phyloP scores from a whole-genome alignment of 306 rosid species.

The Vicia villosa region DNA sequence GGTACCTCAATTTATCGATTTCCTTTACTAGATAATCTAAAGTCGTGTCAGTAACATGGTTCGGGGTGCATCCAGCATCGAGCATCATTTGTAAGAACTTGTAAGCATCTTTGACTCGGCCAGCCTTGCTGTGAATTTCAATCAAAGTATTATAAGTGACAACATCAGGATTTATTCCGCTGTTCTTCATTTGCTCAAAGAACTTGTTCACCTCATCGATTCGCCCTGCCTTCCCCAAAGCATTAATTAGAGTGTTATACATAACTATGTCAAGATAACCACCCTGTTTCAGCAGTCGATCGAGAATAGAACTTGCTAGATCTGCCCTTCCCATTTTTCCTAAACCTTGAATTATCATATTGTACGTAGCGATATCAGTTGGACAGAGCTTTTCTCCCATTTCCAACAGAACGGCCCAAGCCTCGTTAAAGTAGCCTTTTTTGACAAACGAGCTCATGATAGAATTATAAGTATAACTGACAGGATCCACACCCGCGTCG shows the following conservation, averaged over 20 bases:
- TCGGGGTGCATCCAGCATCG: conserved; percentile 83
- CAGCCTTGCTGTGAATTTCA: conserved; percentile 92
- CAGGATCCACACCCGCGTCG: conserved; percentile 70
- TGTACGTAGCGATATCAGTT: conserved; percentile 88
- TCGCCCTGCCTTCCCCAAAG: conserved; percentile 82
- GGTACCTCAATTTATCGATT: conserved; percentile 73
- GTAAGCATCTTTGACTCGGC: conserved; percentile 78
- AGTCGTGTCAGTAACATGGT: conserved; percentile 88
- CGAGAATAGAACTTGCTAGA: conserved; percentile 83
- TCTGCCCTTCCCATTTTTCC: conserved; percentile 97
- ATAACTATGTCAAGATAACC: conserved; percentile 91
- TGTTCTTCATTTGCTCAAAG: conserved; percentile 75
- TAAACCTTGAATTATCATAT: conserved; percentile 85
- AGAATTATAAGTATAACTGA: conserved; percentile 76
- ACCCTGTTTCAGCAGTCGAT: conserved; percentile 74
- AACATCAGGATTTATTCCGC: conserved; percentile 86
- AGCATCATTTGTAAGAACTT: conserved; percentile 85
- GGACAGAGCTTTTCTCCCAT: conserved; percentile 82
- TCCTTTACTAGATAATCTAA: conserved; percentile 87
- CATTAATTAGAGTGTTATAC: conserved; percentile 91
- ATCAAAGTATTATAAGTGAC: conserved; percentile 85
- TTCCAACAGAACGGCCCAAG: conserved; percentile 68
- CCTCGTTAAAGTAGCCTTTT: conserved; percentile 82
- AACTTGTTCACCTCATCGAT: conserved; percentile 72
- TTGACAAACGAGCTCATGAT: conserved; percentile 90